Conservation (phyloP, 192 early-diverging fungal species). For the Gaertneriomyces sp. region DNA sequence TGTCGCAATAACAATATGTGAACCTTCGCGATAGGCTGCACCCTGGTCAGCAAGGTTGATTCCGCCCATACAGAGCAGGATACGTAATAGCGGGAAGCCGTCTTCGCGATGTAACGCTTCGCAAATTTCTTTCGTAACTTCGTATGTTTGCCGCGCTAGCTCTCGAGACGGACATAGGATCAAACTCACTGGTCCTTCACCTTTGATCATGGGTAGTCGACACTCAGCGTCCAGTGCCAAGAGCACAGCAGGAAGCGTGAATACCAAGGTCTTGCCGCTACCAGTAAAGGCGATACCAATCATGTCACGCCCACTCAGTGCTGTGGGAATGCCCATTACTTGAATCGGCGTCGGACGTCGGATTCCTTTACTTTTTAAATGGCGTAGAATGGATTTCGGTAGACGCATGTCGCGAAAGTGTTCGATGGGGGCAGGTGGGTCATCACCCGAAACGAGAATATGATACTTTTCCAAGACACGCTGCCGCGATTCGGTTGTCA, state of each 20-base stretch:
- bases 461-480: constrained; percentile 76
- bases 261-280: constrained; percentile 92
- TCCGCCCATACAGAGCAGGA: constrained; percentile 90
- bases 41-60: constrained; percentile 88
- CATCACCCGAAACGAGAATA: constrained; percentile 84
- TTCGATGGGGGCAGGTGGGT: constrained; percentile 79
- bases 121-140: constrained; percentile 69
- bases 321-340: constrained; percentile 92
- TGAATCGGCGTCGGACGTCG: constrained; percentile 93
- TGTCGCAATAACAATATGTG: constrained; percentile 94
- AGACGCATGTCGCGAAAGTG: constrained; percentile 82
- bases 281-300: constrained; percentile 96
- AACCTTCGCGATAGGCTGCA: constrained; percentile 68
- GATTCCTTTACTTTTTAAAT: constrained; percentile 78
- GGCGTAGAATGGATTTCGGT: constrained; percentile 70
- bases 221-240: constrained; percentile 90
- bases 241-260: constrained; percentile 90
- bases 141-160: constrained; percentile 91
- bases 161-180: constrained; percentile 95
- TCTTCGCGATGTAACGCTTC: constrained; percentile 56
- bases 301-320: constrained; percentile 90
- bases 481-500: constrained; percentile 48
- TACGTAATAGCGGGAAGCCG: constrained; percentile 66
- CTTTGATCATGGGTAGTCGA: constrained; percentile 70
- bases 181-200: constrained; percentile 92